These are phyloP conservation scores for Microsporum audouinii DNA, from an alignment of 2,329 filamentous ascomycete genomes.

Conservation along the genomic window DNA sequence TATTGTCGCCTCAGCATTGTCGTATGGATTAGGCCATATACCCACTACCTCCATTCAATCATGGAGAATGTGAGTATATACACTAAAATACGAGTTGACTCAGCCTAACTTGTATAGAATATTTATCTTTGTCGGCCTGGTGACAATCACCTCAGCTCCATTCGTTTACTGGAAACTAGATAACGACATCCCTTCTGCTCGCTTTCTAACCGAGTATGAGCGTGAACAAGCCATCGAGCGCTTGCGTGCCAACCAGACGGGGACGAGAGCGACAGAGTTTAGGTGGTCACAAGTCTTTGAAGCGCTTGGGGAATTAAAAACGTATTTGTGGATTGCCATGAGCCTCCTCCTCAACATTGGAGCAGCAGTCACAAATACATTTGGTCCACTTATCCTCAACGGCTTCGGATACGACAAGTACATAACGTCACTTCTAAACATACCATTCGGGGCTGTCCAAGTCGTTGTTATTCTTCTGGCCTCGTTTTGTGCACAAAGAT, in stretches of 20 bases:
- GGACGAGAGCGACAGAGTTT: slow-evolving; percentile 36
- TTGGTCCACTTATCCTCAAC: slow-evolving; percentile 52
- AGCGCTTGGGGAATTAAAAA: slow-evolving; percentile 35
- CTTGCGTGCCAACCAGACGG: slow-evolving; percentile 41
- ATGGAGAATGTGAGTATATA: slow-evolving; percentile 39
- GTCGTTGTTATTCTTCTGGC: slow-evolving; percentile 48
- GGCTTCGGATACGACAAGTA: slow-evolving; percentile 51
- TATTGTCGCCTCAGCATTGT: slow-evolving; percentile 46
- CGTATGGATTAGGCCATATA: slow-evolving; percentile 48
- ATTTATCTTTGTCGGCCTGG: slow-evolving; percentile 50
- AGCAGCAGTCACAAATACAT: slow-evolving; percentile 51
- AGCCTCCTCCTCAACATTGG: slow-evolving; percentile 54
- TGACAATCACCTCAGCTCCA: slow-evolving; percentile 49
- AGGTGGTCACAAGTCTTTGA: slow-evolving; percentile 37
- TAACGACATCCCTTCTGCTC: slow-evolving; percentile 43
- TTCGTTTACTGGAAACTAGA: slow-evolving; percentile 51
- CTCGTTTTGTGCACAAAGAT: slow-evolving; percentile 37
- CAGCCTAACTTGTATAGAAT: slow-evolving; percentile 28
- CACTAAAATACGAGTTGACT: neutral
- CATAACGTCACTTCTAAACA: slow-evolving; percentile 50
- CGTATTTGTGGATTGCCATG: slow-evolving; percentile 50
- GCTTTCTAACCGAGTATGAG: slow-evolving; percentile 39
- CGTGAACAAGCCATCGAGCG: slow-evolving; percentile 39
- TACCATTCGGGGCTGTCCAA: slow-evolving; percentile 55
- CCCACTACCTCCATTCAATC: slow-evolving; percentile 31